These are phyloP conservation scores for Anthracocystis setariae DNA, from an alignment of 1,284 basidiomycete species.

Conservation along the genomic window DNA sequence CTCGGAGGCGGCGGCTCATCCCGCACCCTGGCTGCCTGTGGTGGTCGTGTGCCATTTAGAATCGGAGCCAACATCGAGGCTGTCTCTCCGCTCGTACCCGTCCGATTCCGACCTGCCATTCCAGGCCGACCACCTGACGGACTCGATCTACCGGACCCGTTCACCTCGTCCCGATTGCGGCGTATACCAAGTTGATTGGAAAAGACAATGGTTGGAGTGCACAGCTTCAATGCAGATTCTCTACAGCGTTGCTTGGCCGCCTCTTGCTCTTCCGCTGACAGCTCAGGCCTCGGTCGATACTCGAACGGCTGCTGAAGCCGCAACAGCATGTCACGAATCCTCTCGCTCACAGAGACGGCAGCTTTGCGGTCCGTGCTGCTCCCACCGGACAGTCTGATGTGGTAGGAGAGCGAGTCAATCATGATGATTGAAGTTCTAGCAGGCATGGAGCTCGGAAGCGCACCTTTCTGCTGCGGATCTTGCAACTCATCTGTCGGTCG, in stretches of 20 bases:
- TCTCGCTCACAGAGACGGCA: slow-evolving; percentile 17
- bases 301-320: slow-evolving; percentile 40
- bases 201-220: slow-evolving; percentile 38
- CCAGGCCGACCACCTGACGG: slow-evolving; percentile 5
- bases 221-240: slow-evolving; percentile 22
- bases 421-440: slow-evolving; percentile 31
- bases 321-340: slow-evolving; percentile 25
- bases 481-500: slow-evolving; percentile 30
- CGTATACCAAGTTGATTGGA: slow-evolving; percentile 43
- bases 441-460: slow-evolving; percentile 16
- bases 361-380: slow-evolving; percentile 28
- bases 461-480: neutral
- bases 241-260: slow-evolving; percentile 4
- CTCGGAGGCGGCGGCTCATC: slow-evolving; percentile 32
- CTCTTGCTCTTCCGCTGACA: slow-evolving; percentile 9
- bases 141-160: slow-evolving; percentile 12
- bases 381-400: slow-evolving; percentile 22
- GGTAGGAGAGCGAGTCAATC: slow-evolving; percentile 45
- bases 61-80: slow-evolving; percentile 28
- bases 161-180: slow-evolving; percentile 11
- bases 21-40: slow-evolving; percentile 21
- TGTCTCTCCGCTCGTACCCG: slow-evolving; percentile 10
- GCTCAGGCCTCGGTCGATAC: slow-evolving; percentile 5
- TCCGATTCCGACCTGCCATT: slow-evolving; percentile 5
- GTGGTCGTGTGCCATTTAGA: slow-evolving; percentile 24